Base-by-base conservation (phyloP, 495 filamentous ascomycete genomes). In the Patellaria atrata region DNA sequence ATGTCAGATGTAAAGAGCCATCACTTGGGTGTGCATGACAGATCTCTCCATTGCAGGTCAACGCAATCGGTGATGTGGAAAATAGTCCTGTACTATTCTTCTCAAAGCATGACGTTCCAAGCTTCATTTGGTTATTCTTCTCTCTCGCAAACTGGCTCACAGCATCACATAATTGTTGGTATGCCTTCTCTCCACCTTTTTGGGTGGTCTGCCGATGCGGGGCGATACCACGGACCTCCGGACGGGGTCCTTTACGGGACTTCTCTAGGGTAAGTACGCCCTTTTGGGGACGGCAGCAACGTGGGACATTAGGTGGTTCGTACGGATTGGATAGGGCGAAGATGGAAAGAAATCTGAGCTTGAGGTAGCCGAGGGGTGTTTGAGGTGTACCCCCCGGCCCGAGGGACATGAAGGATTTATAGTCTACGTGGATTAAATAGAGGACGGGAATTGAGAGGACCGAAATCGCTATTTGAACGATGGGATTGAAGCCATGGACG, bases 1-100 rank as follows among this genome's bases (percentile, higher is more conserved):
- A 58, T 10, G 70, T 72, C 45, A 86, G 48, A 55, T 94, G 85
- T 61, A 85, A 59, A 5, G 71, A 78, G 35, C 73, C 64, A 38
- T 94, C 85, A 28, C 63, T 66, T 5, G 67, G 63, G 53, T 94
- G 85, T 7, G 82, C 63, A 56, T 94, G 86, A 43, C 71, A 73
- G 30, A 93, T 68, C 54, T 94, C 86, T 20, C 79, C 77, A 31
- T 71, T 64, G 34, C 73, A 76, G 24, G 71, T 77, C 15, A 63
- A 65, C 47, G 79, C 82, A 30, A 73, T 54, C 3, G 67, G 64
- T 25, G 68, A 52, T 1, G 47, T 55, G 27, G 70, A 60, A 53
- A 87, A 89, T 3, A 89, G 63, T 1, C 73, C 82, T 2, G 78
- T 63, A 17, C 75, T 75, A 49, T 83, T 73, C 53, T 85, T 84